phyloP scores from a whole-genome alignment of 202 grass and related monocot genomes.

The Eragrostis tef region DNA sequence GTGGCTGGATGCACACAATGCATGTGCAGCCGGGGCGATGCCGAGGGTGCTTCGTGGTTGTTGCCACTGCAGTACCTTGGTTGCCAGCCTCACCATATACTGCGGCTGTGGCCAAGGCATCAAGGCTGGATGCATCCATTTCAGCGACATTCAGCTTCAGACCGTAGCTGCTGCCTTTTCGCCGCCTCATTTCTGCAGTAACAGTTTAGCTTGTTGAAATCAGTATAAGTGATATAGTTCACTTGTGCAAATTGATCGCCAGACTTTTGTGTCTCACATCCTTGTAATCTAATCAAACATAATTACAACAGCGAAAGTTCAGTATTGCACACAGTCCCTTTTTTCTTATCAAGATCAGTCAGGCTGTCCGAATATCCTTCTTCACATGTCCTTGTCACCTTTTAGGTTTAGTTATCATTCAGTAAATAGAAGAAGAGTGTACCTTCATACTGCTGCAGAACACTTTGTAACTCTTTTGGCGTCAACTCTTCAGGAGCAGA shows the following conservation, averaged over 20 bases:
- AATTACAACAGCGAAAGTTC: background rate
- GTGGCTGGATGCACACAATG: slow-evolving; percentile 98
- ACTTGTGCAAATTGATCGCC: background rate
- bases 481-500: slow-evolving; percentile 76
- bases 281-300: background rate
- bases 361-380: slow-evolving; percentile 9
- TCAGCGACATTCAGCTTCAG: slow-evolving; percentile 65
- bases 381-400: background rate
- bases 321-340: background rate
- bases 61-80: slow-evolving; percentile 61
- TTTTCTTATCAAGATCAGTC: background rate
- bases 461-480: slow-evolving; percentile 81
- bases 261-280: background rate
- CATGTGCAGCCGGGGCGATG: slow-evolving; percentile 94
- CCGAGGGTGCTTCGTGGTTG: slow-evolving; percentile 87
- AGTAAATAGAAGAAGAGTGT: slow-evolving; percentile 22
- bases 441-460: slow-evolving; percentile 95
- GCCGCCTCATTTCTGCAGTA: slow-evolving; percentile 71
- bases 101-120: slow-evolving; percentile 63
- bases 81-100: slow-evolving; percentile 62
- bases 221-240: background rate
- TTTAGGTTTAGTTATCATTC: background rate
- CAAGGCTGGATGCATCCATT: slow-evolving; percentile 66
- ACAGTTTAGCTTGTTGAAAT: slow-evolving; percentile 5
- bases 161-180: slow-evolving; percentile 57